Evolutionary conservation across 345 rosid species (phyloP).

Genomic region (Syzygium oleosum): DNA sequence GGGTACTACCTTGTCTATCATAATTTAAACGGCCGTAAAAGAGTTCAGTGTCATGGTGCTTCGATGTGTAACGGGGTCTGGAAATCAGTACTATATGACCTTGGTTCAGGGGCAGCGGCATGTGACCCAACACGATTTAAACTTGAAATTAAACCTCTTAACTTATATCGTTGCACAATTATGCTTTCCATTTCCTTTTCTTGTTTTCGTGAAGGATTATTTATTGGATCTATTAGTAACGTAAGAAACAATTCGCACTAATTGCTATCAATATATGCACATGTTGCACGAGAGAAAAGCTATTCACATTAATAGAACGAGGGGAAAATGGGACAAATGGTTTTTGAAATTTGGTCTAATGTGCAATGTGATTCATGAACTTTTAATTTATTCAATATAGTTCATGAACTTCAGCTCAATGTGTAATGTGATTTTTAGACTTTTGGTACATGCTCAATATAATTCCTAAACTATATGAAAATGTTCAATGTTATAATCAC

Average conservation of each 20-base stretch:
- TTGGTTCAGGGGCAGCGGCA: too few relatives aligned
- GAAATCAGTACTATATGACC: neutral
- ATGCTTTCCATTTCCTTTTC: accelerated
- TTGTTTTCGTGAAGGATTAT: neutral
- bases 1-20: neutral
- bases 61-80: accelerated
- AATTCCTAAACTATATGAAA: too few relatives aligned
- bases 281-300: accelerated
- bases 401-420: too few relatives aligned
- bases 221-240: accelerated
- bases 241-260: accelerated
- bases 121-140: too few relatives aligned
- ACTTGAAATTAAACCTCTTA: neutral
- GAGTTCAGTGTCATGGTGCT: neutral
- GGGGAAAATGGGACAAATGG: too few relatives aligned
- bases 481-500: too few relatives aligned
- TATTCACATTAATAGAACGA: neutral
- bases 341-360: too few relatives aligned
- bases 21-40: neutral
- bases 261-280: neutral
- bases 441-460: too few relatives aligned
- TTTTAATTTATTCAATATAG: too few relatives aligned
- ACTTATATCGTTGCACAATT: neutral
- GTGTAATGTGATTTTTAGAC: accelerated
- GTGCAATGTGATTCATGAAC: too few relatives aligned